Conservation (phyloP, 2,329 filamentous ascomycete species). For the Myriosclerotinia scirpicola region DNA sequence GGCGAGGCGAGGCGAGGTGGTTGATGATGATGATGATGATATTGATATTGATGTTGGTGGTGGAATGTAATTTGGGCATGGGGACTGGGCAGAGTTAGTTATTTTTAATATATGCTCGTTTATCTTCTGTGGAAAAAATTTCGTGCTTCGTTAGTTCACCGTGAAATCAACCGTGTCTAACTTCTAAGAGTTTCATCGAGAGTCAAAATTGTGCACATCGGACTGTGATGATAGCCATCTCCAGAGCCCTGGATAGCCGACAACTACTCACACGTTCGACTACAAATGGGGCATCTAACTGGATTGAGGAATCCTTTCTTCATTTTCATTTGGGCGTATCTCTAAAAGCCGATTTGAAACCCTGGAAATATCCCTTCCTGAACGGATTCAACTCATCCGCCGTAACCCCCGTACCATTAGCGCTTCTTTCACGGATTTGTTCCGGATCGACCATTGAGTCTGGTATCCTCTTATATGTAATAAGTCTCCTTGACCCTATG, state of each 20-base stretch:
- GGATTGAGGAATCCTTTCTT: not conserved
- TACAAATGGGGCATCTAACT: not conserved
- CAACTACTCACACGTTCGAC: not conserved
- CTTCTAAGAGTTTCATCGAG: not conserved
- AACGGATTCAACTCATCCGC: slow-evolving; percentile 70
- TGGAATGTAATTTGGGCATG: not conserved
- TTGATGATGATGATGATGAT: not conserved
- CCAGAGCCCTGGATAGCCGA: too few species aligned
- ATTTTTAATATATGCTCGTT: not conserved
- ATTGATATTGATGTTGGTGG: not conserved
- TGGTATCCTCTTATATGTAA: slow-evolving; percentile 76
- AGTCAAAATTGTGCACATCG: not conserved
- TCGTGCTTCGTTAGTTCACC: too few species aligned
- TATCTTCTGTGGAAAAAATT: not conserved
- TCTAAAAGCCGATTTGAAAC: slow-evolving; percentile 41
- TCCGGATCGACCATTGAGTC: slow-evolving; percentile 53
- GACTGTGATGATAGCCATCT: not conserved
- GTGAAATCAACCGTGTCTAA: not conserved
- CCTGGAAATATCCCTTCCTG: slow-evolving; percentile 51
- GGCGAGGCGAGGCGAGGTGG: not conserved
- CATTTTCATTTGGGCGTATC: not conserved
- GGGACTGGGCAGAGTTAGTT: not conserved
- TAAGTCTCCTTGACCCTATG: slow-evolving; percentile 79
- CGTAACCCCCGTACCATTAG: slow-evolving; percentile 47
- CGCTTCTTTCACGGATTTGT: slow-evolving; percentile 34